Evolutionary conservation across 106 monocot species (phyloP), one percentile per base, ranked within the genome.

Genomic region (Vanilla planifolia): DNA sequence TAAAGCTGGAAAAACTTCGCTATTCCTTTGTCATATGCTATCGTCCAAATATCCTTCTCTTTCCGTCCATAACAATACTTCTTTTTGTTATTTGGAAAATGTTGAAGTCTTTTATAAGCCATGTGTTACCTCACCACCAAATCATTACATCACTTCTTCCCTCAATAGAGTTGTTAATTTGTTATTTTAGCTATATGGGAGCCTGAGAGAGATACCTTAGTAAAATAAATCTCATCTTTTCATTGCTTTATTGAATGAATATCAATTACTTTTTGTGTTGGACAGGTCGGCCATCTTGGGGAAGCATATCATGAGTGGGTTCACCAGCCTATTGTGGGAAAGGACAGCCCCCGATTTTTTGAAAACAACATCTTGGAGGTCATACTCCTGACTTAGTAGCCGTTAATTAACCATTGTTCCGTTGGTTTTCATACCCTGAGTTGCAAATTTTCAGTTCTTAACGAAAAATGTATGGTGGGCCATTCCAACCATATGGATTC

Each of bases 301-400:
- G 85, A 86, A 68, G 65, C 55, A 14, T 92, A 92, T 33, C 74
- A 92, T 52, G 83, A 92, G 44, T 92, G 92, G 92, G 77, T 86
- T 64, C 83, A 92, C 58, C 82, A 83, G 48, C 86, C 86, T 0
- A 92, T 92, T 63, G 77, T 86, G 32, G 75, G 83, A 80, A 92
- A 86, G 71, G 86, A 92, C 67, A 72, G 86, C 33, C 92, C 92
- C 26, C 71, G 83, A 8, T 86, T 86, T 44, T 92, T 92, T 50
- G 69, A 27, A 67, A 92, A 67, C 46, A 69, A 80, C 39, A 33
- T 83, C 30, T 64, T 73, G 59, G 92, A 92, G 83, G 92, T 92
- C n/a, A n/a, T n/a, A n/a, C n/a, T n/a, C n/a, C n/a, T n/a, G n/a
- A n/a, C n/a, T n/a, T n/a, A n/a, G n/a, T n/a, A n/a, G n/a, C n/a